Evolutionary conservation across 2,329 filamentous ascomycete genomes (phyloP).

Genomic region (Drechmeria coniospora): DNA sequence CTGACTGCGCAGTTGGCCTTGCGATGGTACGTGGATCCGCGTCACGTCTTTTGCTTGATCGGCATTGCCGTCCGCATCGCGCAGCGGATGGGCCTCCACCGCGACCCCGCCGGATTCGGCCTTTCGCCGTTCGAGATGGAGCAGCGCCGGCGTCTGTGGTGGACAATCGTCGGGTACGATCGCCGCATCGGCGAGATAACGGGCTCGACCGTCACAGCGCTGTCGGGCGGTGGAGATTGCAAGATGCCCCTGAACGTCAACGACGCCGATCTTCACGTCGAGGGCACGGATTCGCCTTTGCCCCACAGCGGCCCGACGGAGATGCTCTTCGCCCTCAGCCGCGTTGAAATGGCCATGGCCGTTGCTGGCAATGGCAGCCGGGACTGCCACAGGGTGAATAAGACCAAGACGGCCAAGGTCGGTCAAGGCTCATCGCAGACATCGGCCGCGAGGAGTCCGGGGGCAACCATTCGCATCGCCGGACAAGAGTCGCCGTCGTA

Average conservation of each 20-base stretch:
- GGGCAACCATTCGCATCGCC: slow-evolving; percentile 28
- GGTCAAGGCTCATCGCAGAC: slow-evolving; percentile 8
- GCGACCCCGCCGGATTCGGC: slow-evolving; percentile 38
- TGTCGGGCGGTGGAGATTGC: slow-evolving; percentile 38
- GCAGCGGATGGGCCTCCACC: slow-evolving; percentile 53
- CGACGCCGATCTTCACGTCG: slow-evolving; percentile 41
- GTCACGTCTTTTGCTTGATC: slow-evolving; percentile 32
- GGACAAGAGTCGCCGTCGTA: slow-evolving; percentile 32
- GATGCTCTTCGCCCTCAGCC: slow-evolving; percentile 42
- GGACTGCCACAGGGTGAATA: slow-evolving; percentile 15
- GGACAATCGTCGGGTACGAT: slow-evolving; percentile 55
- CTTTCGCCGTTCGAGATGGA: slow-evolving; percentile 48
- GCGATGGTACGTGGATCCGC: slow-evolving; percentile 42
- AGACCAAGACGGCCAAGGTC: slow-evolving; percentile 13
- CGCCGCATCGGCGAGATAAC: slow-evolving; percentile 52
- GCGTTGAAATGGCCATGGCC: slow-evolving; percentile 40
- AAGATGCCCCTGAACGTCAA: slow-evolving; percentile 45
- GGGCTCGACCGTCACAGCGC: slow-evolving; percentile 39
- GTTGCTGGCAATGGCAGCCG: slow-evolving; percentile 31
- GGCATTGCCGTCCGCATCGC: slow-evolving; percentile 53
- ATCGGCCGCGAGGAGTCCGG: slow-evolving; percentile 9
- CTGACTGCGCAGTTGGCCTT: slow-evolving; percentile 21
- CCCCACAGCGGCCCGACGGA: slow-evolving; percentile 38
- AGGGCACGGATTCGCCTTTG: slow-evolving; percentile 37
- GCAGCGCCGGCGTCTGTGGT: slow-evolving; percentile 58